Percentiles rank a stretch among this genome's conserved stretches.
phyloP scores from a whole-genome alignment of 305 asterid species.

The Coffea humblotiana region DNA sequence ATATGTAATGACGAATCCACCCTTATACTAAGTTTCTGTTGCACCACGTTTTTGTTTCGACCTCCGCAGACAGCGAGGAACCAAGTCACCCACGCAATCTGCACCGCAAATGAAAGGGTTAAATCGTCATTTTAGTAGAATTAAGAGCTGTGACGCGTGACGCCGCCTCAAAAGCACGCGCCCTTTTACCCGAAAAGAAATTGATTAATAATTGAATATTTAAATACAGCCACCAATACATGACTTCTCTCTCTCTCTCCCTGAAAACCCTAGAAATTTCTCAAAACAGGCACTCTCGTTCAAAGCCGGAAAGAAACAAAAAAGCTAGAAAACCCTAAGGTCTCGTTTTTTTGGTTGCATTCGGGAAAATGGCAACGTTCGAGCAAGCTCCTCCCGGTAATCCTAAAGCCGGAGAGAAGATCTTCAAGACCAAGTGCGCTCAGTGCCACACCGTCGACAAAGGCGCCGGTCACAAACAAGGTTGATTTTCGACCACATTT shows the following conservation, averaged over 20 bases:
- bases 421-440: constrained; percentile 82
- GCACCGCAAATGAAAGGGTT: neutral
- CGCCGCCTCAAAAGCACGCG: constrained; percentile 31
- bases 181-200: neutral
- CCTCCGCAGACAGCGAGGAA: neutral
- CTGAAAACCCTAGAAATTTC: constrained; percentile 26
- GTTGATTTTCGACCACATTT: constrained; percentile 22
- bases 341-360: neutral
- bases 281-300: neutral
- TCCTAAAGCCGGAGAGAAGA: constrained; percentile 70
- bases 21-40: neutral
- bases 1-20: neutral
- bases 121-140: neutral
- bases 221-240: neutral
- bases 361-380: constrained; percentile 61
- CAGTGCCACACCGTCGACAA: constrained; percentile 93
- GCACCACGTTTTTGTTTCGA: neutral
- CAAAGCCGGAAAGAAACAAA: neutral
- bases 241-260: too few species aligned
- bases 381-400: constrained; percentile 78
- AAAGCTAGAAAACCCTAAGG: neutral
- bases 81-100: neutral
- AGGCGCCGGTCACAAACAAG: constrained; percentile 98
- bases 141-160: constrained; percentile 21
- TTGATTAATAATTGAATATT: neutral